phyloP scores from a whole-genome alignment of 495 filamentous ascomycete genomes.

The Chaetomium tenue region DNA sequence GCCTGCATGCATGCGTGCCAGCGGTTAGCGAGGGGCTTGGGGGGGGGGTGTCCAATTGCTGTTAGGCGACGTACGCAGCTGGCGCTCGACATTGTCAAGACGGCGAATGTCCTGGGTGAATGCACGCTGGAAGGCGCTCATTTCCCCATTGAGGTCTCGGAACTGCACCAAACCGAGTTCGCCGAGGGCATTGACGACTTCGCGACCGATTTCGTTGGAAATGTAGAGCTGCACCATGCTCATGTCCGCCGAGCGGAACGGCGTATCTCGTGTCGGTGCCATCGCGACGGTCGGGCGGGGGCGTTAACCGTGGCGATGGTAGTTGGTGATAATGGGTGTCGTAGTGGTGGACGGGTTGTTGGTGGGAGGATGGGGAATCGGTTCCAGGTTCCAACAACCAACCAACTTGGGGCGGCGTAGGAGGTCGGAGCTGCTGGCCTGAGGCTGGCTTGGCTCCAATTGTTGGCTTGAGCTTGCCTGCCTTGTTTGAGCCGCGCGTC shows the following conservation, averaged over 20 bases:
- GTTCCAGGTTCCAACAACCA: not conserved
- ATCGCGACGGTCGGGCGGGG: conserved; percentile 35
- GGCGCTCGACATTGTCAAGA: conserved; percentile 95
- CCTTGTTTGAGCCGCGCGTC: conserved; percentile 19
- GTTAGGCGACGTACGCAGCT: conserved; percentile 68
- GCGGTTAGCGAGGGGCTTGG: conserved; percentile 8
- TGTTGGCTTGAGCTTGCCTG: conserved; percentile 1
- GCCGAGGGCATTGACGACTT: conserved; percentile 93
- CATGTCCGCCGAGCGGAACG: conserved; percentile 99
- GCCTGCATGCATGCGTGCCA: conserved; percentile 45
- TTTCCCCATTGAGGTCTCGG: conserved; percentile 90
- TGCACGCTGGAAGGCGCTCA: conserved; percentile 90
- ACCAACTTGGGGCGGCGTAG: conserved; percentile 1
- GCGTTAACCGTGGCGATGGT: conserved; percentile 22
- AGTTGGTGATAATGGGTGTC: conserved; percentile 5
- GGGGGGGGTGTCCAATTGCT: not conserved
- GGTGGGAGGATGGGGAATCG: not conserved
- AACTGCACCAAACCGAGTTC: conserved; percentile 96
- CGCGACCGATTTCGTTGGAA: conserved; percentile 95
- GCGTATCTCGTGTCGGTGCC: conserved; percentile 71
- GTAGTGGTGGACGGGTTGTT: conserved; percentile 5
- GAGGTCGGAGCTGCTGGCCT: conserved; percentile 18
- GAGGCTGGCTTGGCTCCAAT: not conserved
- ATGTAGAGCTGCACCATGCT: conserved; percentile 99
- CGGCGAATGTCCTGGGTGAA: conserved; percentile 97